phyloP scores from a whole-genome alignment of 192 early-diverging fungal species.

The Hyaloraphidium curvatum region DNA sequence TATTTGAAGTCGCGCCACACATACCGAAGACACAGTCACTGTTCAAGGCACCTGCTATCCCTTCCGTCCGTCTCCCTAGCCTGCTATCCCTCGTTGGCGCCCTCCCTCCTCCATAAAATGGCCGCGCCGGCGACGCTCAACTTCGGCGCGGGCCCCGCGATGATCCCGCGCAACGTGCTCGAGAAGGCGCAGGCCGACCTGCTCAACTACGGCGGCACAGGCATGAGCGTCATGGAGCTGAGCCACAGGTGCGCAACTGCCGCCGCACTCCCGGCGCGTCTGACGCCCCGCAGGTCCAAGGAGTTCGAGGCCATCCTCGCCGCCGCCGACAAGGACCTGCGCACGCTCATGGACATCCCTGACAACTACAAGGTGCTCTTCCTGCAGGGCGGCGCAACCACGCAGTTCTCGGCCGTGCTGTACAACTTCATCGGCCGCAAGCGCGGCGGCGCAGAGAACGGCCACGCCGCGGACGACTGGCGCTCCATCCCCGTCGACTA shows the following conservation, averaged over 20 bases:
- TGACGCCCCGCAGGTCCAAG: too few relatives aligned
- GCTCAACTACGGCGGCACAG: constrained; percentile 58
- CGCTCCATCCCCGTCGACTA: constrained; percentile 51
- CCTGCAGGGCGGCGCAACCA: constrained; percentile 87
- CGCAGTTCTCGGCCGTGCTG: constrained; percentile 75
- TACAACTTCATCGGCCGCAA: constrained; percentile 69
- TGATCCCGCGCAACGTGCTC: constrained; percentile 67
- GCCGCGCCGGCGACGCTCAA: too few relatives aligned
- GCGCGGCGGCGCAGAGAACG: constrained; percentile 10
- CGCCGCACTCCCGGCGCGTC: too few relatives aligned
- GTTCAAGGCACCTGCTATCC: too few relatives aligned
- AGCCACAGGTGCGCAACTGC: too few relatives aligned
- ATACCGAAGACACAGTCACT: too few relatives aligned
- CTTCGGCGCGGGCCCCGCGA: constrained; percentile 88
- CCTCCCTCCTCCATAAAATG: too few relatives aligned
- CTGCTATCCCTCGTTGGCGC: too few relatives aligned
- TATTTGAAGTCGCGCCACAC: too few relatives aligned
- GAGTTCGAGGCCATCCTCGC: constrained; percentile 57
- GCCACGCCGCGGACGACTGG: constrained; percentile 15
- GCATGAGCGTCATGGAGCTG: constrained; percentile 86
- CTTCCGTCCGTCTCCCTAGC: too few relatives aligned
- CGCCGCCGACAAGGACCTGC: constrained; percentile 51
- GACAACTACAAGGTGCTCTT: constrained; percentile 79
- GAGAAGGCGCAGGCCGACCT: constrained; percentile 65
- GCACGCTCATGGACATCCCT: constrained; percentile 56